phyloP scores from a whole-genome alignment of 2,329 filamentous ascomycete genomes.

The Lithohypha guttulata region DNA sequence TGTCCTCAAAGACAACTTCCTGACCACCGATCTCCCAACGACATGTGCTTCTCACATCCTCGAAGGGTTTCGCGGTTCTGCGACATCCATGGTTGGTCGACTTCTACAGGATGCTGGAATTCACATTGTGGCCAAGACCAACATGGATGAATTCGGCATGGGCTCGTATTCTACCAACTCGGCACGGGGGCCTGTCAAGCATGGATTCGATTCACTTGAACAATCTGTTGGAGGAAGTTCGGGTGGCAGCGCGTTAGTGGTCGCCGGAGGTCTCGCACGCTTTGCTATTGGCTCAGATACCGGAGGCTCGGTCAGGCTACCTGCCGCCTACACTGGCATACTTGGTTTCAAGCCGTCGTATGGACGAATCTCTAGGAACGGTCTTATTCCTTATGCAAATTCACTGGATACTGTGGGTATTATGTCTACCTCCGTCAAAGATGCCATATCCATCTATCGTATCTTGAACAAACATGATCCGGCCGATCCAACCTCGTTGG shows the following conservation, averaged over 20 bases:
- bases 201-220: constrained; percentile 35
- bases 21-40: constrained; percentile 54
- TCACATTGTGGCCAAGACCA: constrained; percentile 65
- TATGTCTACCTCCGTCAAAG: constrained; percentile 46
- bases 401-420: constrained; percentile 85
- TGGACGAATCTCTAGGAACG: constrained; percentile 72
- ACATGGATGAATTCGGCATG: constrained; percentile 96
- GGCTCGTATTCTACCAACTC: constrained; percentile 69
- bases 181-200: constrained; percentile 50
- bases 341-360: constrained; percentile 90
- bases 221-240: constrained; percentile 79
- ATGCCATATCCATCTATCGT: constrained; percentile 31
- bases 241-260: constrained; percentile 81
- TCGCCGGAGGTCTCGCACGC: constrained; percentile 30
- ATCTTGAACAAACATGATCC: constrained; percentile 51
- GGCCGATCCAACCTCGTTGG: constrained; percentile 65
- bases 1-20: constrained; percentile 69
- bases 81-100: constrained; percentile 68
- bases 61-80: constrained; percentile 59
- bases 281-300: constrained; percentile 85
- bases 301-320: constrained; percentile 75
- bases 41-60: constrained; percentile 77
- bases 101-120: constrained; percentile 55
- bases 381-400: constrained; percentile 84
- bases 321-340: constrained; percentile 73